phyloP scores from a whole-genome alignment of 2,329 filamentous ascomycete genomes.

The Cladophialophora chaetospira region DNA sequence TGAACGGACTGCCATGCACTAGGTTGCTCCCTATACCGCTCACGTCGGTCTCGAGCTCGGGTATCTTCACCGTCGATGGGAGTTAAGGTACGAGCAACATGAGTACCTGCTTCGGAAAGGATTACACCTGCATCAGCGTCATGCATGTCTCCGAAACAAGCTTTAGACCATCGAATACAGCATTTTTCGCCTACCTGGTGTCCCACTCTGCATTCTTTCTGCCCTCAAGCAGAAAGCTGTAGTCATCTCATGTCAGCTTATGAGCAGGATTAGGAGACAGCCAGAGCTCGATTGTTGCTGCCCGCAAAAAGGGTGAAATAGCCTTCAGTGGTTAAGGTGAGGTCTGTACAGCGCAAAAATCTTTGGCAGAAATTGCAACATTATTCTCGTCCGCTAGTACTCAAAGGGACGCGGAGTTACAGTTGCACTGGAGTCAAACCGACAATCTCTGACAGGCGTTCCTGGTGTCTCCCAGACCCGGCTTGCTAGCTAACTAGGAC shows the following conservation, averaged over 20 bases:
- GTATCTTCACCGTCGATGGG: not conserved
- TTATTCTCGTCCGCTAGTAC: too few species aligned
- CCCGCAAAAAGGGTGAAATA: too few species aligned
- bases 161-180: not conserved
- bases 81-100: not conserved
- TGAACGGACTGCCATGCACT: not conserved
- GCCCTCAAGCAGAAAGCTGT: not conserved
- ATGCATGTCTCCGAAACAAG: conserved; percentile 1
- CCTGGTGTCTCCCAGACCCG: too few species aligned
- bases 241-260: conserved; percentile 10
- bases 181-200: not conserved
- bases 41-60: not conserved
- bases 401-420: too few species aligned
- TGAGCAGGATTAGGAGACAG: not conserved
- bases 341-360: too few species aligned
- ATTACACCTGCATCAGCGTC: conserved; percentile 18
- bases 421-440: too few species aligned
- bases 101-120: conserved; percentile 18
- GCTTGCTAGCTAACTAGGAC: too few species aligned
- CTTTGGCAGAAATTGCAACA: too few species aligned
- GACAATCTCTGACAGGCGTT: too few species aligned
- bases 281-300: too few species aligned
- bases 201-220: not conserved
- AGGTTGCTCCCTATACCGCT: not conserved
- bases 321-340: too few species aligned